These are phyloP conservation scores for Jamesozyma lodderae DNA, from an alignment of 805 yeast species.

Conservation along the genomic window DNA sequence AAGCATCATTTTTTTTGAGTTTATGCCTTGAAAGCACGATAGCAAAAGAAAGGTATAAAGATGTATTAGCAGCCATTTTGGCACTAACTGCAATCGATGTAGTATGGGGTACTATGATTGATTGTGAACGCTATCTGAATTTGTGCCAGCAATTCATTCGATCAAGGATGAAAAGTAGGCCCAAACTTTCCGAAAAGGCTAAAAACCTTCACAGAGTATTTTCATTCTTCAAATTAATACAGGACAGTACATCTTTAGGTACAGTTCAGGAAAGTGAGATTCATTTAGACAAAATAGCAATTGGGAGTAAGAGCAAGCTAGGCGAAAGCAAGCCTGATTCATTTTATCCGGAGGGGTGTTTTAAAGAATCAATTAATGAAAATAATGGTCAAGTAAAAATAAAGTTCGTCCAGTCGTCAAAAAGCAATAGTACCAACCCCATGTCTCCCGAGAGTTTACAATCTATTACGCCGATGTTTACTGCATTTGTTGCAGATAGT, in stretches of 20 bases:
- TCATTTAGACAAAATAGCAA: too few relatives aligned
- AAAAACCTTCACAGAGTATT: slow-evolving; percentile 68
- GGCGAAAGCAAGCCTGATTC: too few relatives aligned
- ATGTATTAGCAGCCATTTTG: slow-evolving; percentile 70
- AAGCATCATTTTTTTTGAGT: slow-evolving; percentile 61
- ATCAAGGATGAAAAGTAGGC: slow-evolving; percentile 56
- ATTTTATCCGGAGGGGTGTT: slow-evolving; percentile 1
- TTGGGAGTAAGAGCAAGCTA: too few relatives aligned
- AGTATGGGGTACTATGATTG: slow-evolving; percentile 86
- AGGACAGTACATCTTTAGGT: slow-evolving; percentile 52
- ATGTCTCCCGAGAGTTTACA: background rate
- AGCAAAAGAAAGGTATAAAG: slow-evolving; percentile 64
- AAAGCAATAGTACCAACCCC: too few relatives aligned
- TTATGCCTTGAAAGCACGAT: slow-evolving; percentile 46
- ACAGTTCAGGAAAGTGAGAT: slow-evolving; percentile 17
- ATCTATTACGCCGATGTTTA: slow-evolving; percentile 31
- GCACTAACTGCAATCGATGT: slow-evolving; percentile 84
- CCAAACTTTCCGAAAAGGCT: slow-evolving; percentile 66
- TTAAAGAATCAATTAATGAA: background rate
- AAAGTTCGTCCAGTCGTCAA: background rate
- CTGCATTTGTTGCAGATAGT: slow-evolving; percentile 35
- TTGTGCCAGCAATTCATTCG: slow-evolving; percentile 70
- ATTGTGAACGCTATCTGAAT: slow-evolving; percentile 64
- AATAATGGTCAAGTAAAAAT: background rate
- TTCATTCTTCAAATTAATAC: slow-evolving; percentile 63